Evolutionary conservation across 257 asterid genomes (phyloP).

Genomic region (Rehmannia glutinosa): DNA sequence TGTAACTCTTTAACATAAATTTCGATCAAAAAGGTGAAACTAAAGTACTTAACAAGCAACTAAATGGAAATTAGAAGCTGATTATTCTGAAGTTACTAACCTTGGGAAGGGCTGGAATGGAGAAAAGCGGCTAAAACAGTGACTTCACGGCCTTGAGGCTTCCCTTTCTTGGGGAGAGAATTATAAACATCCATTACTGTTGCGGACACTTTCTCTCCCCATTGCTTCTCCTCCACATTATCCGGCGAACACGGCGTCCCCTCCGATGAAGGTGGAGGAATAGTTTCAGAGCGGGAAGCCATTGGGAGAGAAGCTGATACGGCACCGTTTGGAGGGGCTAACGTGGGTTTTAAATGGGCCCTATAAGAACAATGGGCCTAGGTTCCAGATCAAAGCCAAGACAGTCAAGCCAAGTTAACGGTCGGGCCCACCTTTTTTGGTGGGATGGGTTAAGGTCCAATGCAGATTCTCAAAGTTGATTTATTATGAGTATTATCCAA

Average conservation of each 20-base stretch:
- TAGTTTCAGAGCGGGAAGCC: slow-evolving; percentile 30
- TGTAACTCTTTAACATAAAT: slow-evolving; percentile 40
- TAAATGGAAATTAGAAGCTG: background rate
- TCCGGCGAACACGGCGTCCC: slow-evolving; percentile 22
- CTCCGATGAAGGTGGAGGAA: slow-evolving; percentile 7
- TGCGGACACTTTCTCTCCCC: slow-evolving; percentile 59
- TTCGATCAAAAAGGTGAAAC: background rate
- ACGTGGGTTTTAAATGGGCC: slow-evolving; percentile 13
- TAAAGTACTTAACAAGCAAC: background rate
- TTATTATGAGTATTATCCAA: too few species aligned
- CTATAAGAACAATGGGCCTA: background rate
- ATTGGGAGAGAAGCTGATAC: background rate
- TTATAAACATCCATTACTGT: slow-evolving; percentile 46
- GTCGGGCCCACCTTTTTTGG: background rate
- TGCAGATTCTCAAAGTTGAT: too few species aligned
- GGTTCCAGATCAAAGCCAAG: background rate
- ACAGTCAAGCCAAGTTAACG: background rate
- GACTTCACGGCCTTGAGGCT: slow-evolving; percentile 97
- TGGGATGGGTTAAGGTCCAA: too few species aligned
- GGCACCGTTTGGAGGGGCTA: background rate
- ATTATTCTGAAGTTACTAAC: slow-evolving; percentile 23
- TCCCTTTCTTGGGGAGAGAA: slow-evolving; percentile 80
- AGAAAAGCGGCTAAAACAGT: slow-evolving; percentile 93
- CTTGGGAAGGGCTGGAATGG: slow-evolving; percentile 58
- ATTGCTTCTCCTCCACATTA: slow-evolving; percentile 22